Base-by-base conservation (phyloP, 2,329 filamentous ascomycete genomes). In the Xylogone sp. region DNA sequence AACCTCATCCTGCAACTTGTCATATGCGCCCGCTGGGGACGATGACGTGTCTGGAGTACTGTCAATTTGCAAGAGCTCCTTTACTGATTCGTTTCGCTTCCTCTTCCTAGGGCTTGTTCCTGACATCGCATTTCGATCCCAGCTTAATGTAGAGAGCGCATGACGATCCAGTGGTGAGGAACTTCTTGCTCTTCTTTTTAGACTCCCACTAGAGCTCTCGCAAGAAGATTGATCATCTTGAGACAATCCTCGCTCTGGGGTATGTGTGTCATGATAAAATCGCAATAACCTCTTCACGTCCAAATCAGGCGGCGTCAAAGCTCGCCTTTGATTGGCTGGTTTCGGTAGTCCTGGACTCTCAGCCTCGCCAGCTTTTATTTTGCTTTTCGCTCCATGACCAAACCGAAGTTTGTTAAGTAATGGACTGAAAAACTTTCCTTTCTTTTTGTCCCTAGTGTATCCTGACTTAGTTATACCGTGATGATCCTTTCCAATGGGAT, bases 261-360 rank as follows among this genome's bases (percentile, higher is more conserved):
- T 53, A 7, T 39, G 48, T 49, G 43, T 27, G 24, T 49, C 24
- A 2, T 29, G 18, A 22, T 19, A 43, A 29, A 21, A 44, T 48
- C 20, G 29, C 8, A 3, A 19, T 7, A 39, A 18, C 5, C 12
- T 22, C n/a, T 45, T 9, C 39, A 49, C 21, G 44, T 50, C 22
- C 29, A 45, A n/a, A 21, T 22, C 49, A 21, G 34, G 13, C 12
- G 34, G 34, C 34, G 34, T 39, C 13, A 6, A 16, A 39, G 45
- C 22, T 58, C 53, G 53, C 56, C 56, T 58, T 31, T 47, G 45
- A 53, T 56, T 54, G 52, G 52, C 27, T 43, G 27, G 45, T 48
- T 51, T 44, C 43, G 42, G n/a, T 19, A 46, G 46, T 39, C 5
- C 34, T 39, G 10, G 13, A 39, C 34, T 18, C n/a, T 39, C 34